These are phyloP conservation scores for Cladosporium colombiae DNA, from an alignment of 2,329 filamentous ascomycete species.

Conservation along the genomic window DNA sequence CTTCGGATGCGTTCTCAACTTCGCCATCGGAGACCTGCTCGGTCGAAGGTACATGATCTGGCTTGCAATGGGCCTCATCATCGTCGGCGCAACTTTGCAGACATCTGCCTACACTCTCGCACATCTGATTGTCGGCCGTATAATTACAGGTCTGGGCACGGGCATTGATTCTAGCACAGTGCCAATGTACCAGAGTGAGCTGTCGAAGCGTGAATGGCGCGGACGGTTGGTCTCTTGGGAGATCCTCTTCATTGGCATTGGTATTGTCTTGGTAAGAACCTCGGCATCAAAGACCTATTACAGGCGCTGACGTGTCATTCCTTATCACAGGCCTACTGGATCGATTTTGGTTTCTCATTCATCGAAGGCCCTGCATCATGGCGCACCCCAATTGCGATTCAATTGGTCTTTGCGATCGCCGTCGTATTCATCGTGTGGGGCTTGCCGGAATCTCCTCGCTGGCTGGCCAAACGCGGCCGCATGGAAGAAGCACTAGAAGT, in stretches of 20 bases:
- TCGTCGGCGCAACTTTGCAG: constrained; percentile 44
- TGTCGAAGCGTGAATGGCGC: constrained; percentile 29
- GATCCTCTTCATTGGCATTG: constrained; percentile 32
- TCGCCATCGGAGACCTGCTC: constrained; percentile 38
- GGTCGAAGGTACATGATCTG: constrained; percentile 40
- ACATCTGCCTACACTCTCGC: constrained; percentile 41
- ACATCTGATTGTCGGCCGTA: constrained; percentile 45
- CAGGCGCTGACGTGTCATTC: not conserved
- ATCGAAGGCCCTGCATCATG: constrained; percentile 37
- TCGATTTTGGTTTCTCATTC: constrained; percentile 33
- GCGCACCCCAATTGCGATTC: constrained; percentile 45
- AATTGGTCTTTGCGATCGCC: constrained; percentile 45
- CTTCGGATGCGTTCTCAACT: constrained; percentile 38
- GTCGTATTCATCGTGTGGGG: constrained; percentile 41
- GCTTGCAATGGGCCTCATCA: constrained; percentile 41
- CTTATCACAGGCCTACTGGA: constrained; percentile 21
- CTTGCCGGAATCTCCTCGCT: constrained; percentile 41
- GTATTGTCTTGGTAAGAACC: constrained; percentile 24
- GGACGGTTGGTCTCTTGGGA: constrained; percentile 32
- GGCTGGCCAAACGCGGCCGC: constrained; percentile 38
- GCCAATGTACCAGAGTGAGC: constrained; percentile 39
- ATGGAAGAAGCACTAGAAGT: constrained; percentile 30
- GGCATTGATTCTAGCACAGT: constrained; percentile 42
- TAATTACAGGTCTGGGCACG: constrained; percentile 47
- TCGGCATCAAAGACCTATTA: not conserved